A percentile compares a stretch with the other conserved stretches of the same genome.
These are phyloP conservation scores for Haplographium delicatum DNA, from an alignment of 495 filamentous ascomycete species.

Conservation along the genomic window DNA sequence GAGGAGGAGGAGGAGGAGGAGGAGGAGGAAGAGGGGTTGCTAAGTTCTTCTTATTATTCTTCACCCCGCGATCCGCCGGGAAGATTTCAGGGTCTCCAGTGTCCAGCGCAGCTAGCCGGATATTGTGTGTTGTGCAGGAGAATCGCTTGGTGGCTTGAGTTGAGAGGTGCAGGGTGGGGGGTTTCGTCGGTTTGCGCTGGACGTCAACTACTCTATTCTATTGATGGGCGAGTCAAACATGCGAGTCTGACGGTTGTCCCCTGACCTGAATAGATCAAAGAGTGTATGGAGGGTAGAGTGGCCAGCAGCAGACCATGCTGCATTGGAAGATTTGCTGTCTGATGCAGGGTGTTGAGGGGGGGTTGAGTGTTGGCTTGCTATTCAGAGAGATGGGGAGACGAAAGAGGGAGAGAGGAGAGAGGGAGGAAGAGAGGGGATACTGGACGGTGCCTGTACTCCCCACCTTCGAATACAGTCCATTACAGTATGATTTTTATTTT, in stretches of 20 bases:
- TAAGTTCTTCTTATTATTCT: not conserved
- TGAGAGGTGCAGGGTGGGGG: not conserved
- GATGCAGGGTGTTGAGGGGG: too few relatives aligned
- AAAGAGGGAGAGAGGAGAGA: too few relatives aligned
- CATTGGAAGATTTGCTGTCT: not conserved
- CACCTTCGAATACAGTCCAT: too few relatives aligned
- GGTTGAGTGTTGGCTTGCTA: too few relatives aligned
- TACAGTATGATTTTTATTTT: too few relatives aligned
- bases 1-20: not conserved
- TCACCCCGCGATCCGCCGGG: not conserved
- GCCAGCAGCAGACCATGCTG: not conserved
- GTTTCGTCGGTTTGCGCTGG: too few relatives aligned
- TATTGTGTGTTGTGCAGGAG: conserved; percentile 21
- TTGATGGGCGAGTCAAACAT: too few relatives aligned
- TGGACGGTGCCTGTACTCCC: too few relatives aligned
- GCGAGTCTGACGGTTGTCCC: not conserved
- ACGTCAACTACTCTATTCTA: too few relatives aligned
- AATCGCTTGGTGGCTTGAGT: not conserved
- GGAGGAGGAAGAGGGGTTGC: not conserved
- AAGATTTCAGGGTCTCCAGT: conserved; percentile 1
- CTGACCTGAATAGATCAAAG: not conserved
- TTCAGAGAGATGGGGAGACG: too few relatives aligned
- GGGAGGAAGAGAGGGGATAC: too few relatives aligned
- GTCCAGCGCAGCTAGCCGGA: conserved; percentile 9
- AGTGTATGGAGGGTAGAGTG: not conserved